Base-by-base conservation (phyloP, 2,329 filamentous ascomycete species). In the Verticillium nonalfalfae region DNA sequence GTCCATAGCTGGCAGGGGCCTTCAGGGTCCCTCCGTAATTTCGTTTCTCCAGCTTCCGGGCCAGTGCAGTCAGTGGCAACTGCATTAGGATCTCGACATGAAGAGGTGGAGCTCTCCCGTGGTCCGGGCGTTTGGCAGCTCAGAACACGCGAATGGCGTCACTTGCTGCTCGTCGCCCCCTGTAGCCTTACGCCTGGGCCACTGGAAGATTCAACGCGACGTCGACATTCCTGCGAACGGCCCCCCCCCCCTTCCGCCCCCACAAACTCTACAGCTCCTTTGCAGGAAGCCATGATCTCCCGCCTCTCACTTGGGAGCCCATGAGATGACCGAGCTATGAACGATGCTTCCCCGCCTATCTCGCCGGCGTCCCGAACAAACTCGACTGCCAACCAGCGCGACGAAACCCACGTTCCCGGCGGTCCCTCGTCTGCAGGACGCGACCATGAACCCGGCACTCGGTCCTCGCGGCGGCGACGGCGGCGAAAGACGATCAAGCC, bases 331-430 rank as follows among this genome's bases (percentile, higher is more conserved):
- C 62, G 66, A 73, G 79, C 76, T 75, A 82, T 82, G 80, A 81
- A 76, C 79, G 72, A 82, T 81, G 80, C 81, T 75, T 72, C 75
- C 68, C 72, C 75, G 70, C 71, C 77, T 70, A 75, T 68, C 70
- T 72, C 75, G 69, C 71, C 75, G 68, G 74, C 75, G 70, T 73
- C 67, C 59, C 61, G 57, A 61, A 64, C 68, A 65, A 67, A 63
- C 63, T 62, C 62, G 63, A 65, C 35, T 59, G 64, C 54, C 59
- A 61, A 65, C 57, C 56, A 62, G 60, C 62, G 66, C 52, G 63
- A 63, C 59, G 60, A 63, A 57, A 62, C 61, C 58, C 56, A 61
- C 61, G 59, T 35, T 31, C 61, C 54, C 40, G 40, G 33, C 61
- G 40, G 6, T 7, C 26, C 26, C 5, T 34, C 26, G 11, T 31